Evolutionary conservation across 345 rosid genomes (phyloP).

Genomic region (Crucihimalaya himalaica): DNA sequence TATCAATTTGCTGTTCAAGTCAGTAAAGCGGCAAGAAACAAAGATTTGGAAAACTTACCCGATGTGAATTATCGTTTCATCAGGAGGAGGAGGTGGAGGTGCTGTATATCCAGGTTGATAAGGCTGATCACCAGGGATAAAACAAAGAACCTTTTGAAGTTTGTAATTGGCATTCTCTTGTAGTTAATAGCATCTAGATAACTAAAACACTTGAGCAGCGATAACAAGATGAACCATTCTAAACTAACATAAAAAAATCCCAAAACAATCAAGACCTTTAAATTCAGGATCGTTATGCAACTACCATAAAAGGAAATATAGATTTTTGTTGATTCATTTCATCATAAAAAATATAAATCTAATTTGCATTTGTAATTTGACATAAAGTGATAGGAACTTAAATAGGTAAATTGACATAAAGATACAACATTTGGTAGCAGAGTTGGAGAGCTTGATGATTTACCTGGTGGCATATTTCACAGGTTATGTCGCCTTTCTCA

Average conservation of each 20-base stretch:
- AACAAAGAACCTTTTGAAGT: not conserved
- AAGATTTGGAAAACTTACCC: slow-evolving; percentile 53
- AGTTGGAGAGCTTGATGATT: not conserved
- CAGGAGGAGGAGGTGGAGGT: slow-evolving; percentile 65
- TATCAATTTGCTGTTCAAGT: not conserved
- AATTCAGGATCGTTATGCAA: slow-evolving; percentile 3
- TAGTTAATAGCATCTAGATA: not conserved
- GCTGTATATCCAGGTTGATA: slow-evolving; percentile 90
- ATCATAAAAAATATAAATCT: not conserved
- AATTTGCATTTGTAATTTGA: not conserved
- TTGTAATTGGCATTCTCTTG: not conserved
- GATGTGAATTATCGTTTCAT: slow-evolving; percentile 74
- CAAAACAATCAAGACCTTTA: not conserved
- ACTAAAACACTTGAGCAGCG: not conserved
- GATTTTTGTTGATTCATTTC: not conserved
- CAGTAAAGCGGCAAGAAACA: not conserved
- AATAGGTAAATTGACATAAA: not conserved
- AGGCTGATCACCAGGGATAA: slow-evolving; percentile 44
- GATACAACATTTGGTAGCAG: not conserved
- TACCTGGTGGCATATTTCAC: slow-evolving; percentile 98
- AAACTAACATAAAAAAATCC: not conserved
- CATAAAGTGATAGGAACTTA: not conserved
- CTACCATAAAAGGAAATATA: not conserved
- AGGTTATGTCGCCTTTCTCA: slow-evolving; percentile 88
- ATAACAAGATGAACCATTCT: slow-evolving; percentile 10